Base-by-base conservation (phyloP, 805 yeast species). In the Zygotorulaspora danielsina region DNA sequence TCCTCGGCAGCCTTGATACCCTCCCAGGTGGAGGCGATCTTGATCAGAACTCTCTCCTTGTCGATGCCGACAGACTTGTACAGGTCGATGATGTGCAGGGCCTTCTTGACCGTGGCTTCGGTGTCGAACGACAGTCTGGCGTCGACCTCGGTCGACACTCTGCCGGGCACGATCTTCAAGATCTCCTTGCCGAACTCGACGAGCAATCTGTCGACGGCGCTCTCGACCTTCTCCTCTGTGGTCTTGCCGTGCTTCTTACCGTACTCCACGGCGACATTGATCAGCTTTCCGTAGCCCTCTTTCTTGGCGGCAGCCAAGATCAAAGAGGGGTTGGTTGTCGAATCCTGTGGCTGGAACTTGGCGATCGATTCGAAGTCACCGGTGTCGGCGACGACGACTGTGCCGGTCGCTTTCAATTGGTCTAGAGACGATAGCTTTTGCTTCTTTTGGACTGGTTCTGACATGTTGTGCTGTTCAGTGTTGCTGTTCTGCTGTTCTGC, bases 1-100 rank as follows among this genome's bases (percentile, higher is more conserved):
- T 85, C 95, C 66, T 81, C 79, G 42, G 99, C 98, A 55, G 98
- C 99, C 70, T 86, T 96, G 67, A 93, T 93, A 76, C 99, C 99
- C 73, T 93, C 98, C 85, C 89, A 93, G 51, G 98, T 93, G 45
- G 97, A 84, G 47, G 98, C 98, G 53, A 93, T 78, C 78, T 93
- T 93, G 72, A 93, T 93, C 63, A 90, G 78, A 49, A 93, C 77
- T 68, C 97, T 79, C 50, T 89, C 96, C 74, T 87, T 88, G 50
- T 70, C 61, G 59, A 93, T 84, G 54, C 97, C 97, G 57, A 76
- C 75, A 44, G 78, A 72, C 72, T 87, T 74, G 79, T 93, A 93
- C 57, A 90, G 76, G 41, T 75, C 79, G 58, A 93, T 93, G 73
- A 93, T 77, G 64, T 88, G 82, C 49, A 87, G 72, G 41, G 98